Evolutionary conservation across 768 basidiomycete species (phyloP), one percentile per base, ranked within the genome.

Genomic region (Brasilioporus rufonigricans): DNA sequence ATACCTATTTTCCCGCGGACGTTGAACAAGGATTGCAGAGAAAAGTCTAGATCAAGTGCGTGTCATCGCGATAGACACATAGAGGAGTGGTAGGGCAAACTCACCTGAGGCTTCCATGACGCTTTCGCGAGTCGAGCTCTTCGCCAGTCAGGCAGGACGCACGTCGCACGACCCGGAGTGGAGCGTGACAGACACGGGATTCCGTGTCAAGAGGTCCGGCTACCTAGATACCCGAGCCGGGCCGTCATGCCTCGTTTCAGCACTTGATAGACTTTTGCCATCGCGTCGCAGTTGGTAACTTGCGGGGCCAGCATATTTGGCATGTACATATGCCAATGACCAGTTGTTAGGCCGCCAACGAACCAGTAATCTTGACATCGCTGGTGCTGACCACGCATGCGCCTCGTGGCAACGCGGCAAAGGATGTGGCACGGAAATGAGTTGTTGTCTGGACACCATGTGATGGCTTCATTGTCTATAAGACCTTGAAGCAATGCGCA

Each of bases 1-100:
- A 18, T 56, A 86, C 86, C 86, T 59, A 85, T 82, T 71, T 88
- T 89, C 58, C 81, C 86, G 68, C 77, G 77, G 56, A 90, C 83
- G 65, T 78, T 76, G 77, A 86, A 89, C 44, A 90, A 68, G 4
- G 79, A 77, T 24, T 76, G 66, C 18, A 81, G 65, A 35, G 74
- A 75, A 55, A 87, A 77, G 65, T 85, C 84, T 77, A 48, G 0
- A 19, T 10, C 13, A 2, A 18, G 16, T 18, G 36, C 9, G 16
- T 4, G 44, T 50, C 18, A 44, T 26, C 31, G 13, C 9, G 3
- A 7, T 5, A 10, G 8, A 41, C 2, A 16, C 4, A 26, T 2
- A 16, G 2, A 27, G 14, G 6, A 4, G 27, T 5, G 27, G 9
- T 38, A 1, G 4, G 16, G 3, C 0, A 7, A 19, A 27, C 60